Evolutionary conservation across 208 protist species (phyloP).

Genomic region (Dictyostelium gargantuum): DNA sequence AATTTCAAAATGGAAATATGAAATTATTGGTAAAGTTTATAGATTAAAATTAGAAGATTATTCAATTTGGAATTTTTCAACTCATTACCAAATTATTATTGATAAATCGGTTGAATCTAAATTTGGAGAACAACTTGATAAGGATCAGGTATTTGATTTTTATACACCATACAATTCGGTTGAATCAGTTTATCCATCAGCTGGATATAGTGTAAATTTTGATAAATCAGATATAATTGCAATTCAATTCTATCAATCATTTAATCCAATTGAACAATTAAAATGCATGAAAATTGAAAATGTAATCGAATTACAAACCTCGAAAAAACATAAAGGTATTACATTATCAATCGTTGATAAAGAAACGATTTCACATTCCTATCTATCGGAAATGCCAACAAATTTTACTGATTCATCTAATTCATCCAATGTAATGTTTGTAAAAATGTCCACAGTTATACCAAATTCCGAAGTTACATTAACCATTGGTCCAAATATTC

Average conservation of each 20-base stretch:
- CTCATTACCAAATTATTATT: not conserved
- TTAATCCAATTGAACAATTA: not conserved
- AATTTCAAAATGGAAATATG: not conserved
- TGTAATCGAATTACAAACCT: not conserved
- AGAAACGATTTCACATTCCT: not conserved
- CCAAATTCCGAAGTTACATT: not conserved
- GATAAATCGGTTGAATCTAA: not conserved
- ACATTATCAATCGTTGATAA: not conserved
- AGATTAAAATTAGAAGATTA: not conserved
- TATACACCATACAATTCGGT: not conserved
- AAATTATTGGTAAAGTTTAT: not conserved
- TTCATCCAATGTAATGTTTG: not conserved
- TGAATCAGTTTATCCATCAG: not conserved
- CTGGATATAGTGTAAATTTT: not conserved
- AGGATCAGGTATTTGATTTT: not conserved
- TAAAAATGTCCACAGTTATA: not conserved
- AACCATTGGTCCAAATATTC: not conserved
- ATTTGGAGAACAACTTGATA: not conserved
- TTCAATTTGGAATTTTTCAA: not conserved
- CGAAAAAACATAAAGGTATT: not conserved
- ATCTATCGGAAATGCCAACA: not conserved
- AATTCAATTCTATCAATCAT: not conserved
- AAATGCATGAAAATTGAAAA: not conserved
- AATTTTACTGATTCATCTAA: not conserved
- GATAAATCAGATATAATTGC: not conserved